Evolutionary conservation across 106 monocot genomes (phyloP).

Genomic region (Ottelia alismoides): DNA sequence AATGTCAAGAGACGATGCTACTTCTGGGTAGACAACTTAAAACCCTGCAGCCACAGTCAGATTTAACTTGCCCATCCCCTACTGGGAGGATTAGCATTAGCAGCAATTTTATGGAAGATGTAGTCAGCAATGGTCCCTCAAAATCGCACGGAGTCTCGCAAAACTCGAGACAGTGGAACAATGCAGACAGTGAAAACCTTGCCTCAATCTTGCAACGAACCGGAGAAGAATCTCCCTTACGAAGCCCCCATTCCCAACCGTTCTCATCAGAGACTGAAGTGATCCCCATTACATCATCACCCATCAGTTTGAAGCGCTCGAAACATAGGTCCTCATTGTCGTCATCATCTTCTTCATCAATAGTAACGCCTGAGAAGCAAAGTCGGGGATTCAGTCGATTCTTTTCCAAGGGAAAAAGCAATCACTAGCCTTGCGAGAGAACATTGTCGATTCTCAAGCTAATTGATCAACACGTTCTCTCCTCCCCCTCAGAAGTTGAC

Average conservation of each 20-base stretch:
- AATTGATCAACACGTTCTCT: too few relatives aligned
- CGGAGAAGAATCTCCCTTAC: slow-evolving; percentile 8
- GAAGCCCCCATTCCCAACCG: background rate
- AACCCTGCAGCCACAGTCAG: slow-evolving; percentile 15
- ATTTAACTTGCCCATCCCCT: slow-evolving; percentile 1
- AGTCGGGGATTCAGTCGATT: slow-evolving; percentile 21
- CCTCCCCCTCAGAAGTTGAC: too few relatives aligned
- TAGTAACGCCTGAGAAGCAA: slow-evolving; percentile 9
- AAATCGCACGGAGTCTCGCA: background rate
- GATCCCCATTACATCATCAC: slow-evolving; percentile 10
- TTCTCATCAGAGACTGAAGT: slow-evolving; percentile 5
- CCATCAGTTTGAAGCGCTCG: slow-evolving; percentile 3
- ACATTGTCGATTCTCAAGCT: too few relatives aligned
- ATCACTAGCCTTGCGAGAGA: too few relatives aligned
- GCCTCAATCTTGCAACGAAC: background rate
- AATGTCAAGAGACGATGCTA: slow-evolving; percentile 34
- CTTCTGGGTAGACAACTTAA: slow-evolving; percentile 27
- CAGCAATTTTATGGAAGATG: slow-evolving; percentile 7
- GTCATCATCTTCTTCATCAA: slow-evolving; percentile 9
- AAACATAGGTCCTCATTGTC: slow-evolving; percentile 7
- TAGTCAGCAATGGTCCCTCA: background rate
- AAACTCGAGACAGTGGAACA: slow-evolving; percentile 1
- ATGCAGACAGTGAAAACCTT: background rate
- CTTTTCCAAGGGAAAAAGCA: slow-evolving; percentile 24
- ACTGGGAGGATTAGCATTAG: background rate